Evolutionary conservation across 805 yeast genomes (phyloP), one percentile per base, ranked within the genome.

Genomic region (Candida schatavii): DNA sequence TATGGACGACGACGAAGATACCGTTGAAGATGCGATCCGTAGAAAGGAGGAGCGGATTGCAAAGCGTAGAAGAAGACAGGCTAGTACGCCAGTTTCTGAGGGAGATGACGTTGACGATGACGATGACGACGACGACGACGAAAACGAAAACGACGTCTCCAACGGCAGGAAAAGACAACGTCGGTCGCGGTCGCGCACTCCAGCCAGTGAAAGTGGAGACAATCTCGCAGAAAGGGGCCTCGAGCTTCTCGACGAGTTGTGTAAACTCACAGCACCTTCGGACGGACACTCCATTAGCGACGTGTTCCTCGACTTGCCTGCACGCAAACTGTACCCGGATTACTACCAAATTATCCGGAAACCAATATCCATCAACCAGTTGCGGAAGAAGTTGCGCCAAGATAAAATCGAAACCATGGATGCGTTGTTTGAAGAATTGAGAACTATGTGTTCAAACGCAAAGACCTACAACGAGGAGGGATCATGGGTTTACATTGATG

Each of bases 271-370:
- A 38, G 81, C 76, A 48, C 77, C 64, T 45, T 68, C 64, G 15
- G 71, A 67, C 45, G 72, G 67, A 11, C 74, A 67, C 43, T 51
- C 50, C 35, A 48, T 61, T 2, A 46, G 58, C 5, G 73, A 67
- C 23, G 55, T 67, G 13, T 90, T 90, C 65, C 57, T 80, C 52
- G 78, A 73, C 35, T 67, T 85, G 40, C 98, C 98, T 3, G 75
- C 90, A 0, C 75, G 77, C 48, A 77, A 77, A 58, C 57, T 80
- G 41, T 91, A 88, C 59, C 93, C 97, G 0, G 97, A 91, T 62
- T 91, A 91, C 60, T 91, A 84, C 57, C 67, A 72, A 51, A 67
- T 80, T 41, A 83, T 85, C 52, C 62, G 67, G 47, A 62, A 64
- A 41, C 89, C 90, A 2, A 76, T 82, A 19, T 74, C 89, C 2